Base-by-base conservation (phyloP, 2,329 filamentous ascomycete species). In the Colletotrichum eremochloae region DNA sequence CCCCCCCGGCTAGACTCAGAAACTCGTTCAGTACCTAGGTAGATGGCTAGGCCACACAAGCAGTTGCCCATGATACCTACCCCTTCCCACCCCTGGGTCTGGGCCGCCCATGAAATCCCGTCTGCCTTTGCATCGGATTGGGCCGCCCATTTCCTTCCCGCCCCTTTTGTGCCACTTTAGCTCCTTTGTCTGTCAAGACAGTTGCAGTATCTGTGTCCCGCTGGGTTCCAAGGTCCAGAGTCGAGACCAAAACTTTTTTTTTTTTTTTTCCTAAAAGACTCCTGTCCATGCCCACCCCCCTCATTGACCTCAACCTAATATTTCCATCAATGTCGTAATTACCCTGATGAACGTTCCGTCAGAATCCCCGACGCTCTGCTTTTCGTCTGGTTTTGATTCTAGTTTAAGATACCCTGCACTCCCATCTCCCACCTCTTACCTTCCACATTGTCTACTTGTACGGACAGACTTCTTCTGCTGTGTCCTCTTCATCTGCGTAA, bases 211-310 rank as follows among this genome's bases (percentile, higher is more conserved):
- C 15, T 36, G 7, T 33, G 52, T 57, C 36, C 36, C 55, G 36
- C 55, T 36, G 6, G 55, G 55, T 40, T 57, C 61, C 46, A 52
- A 63, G 33, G 58, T 3, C 40, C 20, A 63, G 60, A 50, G 60
- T 40, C 20, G 12, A 46, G 20, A 24, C 24, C 24, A 24, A 24
- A 24, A 24, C 24, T 24, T 24, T 24, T 24, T 24, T 1, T 24
- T 24, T 24, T 24, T 24, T 1, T 24, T 24, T 24, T 24, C 1
- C 1, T 24, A 24, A 24, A 24, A 24, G 24, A 24, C 24, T 24
- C 36, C n/a, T 63, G 40, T 33, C 24, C n/a, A 24, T 24, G n/a
- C 36, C n/a, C 31, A 20, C 31, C 61, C 18, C 38, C 60, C 15
- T 24, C n/a, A 52, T 12, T 24, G 24, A 38, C n/a, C 42, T 57